phyloP scores from a whole-genome alignment of 1,139 yeast genomes.

The Yamadazyma trypodendri region DNA sequence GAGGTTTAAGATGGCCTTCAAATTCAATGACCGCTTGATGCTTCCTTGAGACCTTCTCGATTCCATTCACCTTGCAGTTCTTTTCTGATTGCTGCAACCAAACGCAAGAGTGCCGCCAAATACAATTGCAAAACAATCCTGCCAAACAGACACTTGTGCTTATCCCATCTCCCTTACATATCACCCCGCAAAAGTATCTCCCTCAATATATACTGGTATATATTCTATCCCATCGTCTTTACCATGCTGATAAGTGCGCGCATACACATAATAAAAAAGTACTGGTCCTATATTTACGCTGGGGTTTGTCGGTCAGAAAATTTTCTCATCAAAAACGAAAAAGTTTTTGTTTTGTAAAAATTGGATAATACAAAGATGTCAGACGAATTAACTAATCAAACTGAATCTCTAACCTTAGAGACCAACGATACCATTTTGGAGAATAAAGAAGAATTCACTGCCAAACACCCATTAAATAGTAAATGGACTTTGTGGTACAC shows the following conservation, averaged over 20 bases:
- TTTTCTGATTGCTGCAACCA: no score
- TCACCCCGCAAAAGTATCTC: no score
- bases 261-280: not conserved
- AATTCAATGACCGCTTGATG: no score
- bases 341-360: conserved; percentile 6
- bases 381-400: conserved; percentile 55
- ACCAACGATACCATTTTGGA: conserved; percentile 59
- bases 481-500: conserved; percentile 99
- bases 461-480: conserved; percentile 88
- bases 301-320: conserved; percentile 9
- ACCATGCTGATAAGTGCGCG: conserved; percentile 1
- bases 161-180: no score
- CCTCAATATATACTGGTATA: conserved; percentile 3
- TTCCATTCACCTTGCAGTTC: no score
- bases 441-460: conserved; percentile 67
- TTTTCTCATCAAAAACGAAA: conserved; percentile 16
- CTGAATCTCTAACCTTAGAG: conserved; percentile 54
- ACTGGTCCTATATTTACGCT: conserved; percentile 23
- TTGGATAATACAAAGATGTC: conserved; percentile 31
- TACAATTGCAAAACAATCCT: no score
- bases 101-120: no score
- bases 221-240: no score
- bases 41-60: no score
- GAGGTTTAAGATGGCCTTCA: no score
- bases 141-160: no score